A percentile compares a stretch with the other conserved stretches of the same genome.
Conservation (phyloP, 345 rosid species). For the Hibiscus syriacus region DNA sequence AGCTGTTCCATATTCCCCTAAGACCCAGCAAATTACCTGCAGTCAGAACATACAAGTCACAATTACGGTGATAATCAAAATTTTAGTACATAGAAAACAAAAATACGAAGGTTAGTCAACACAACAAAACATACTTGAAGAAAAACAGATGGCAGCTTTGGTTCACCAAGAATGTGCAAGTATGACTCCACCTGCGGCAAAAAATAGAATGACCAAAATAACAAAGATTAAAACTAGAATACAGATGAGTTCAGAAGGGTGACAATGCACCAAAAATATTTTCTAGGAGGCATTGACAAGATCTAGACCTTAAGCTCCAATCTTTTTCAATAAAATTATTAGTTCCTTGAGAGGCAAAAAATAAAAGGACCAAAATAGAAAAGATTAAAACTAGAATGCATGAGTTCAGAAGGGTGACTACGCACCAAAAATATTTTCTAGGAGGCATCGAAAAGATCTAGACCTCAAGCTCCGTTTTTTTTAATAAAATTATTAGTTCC, state of each 20-base stretch:
- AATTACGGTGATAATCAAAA: slow-evolving; percentile 2
- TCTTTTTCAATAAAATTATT: neutral
- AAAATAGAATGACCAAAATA: neutral
- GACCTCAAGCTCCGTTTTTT: neutral
- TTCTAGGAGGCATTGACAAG: neutral
- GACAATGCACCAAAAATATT: neutral
- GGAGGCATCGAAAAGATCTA: neutral
- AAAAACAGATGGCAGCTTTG: slow-evolving; percentile 92
- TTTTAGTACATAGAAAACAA: neutral
- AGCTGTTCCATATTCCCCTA: slow-evolving; percentile 92
- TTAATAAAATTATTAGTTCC: neutral
- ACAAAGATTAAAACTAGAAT: neutral
- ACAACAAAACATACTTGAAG: slow-evolving; percentile 54
- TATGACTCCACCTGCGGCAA: slow-evolving; percentile 86
- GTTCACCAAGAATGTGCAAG: slow-evolving; percentile 76
- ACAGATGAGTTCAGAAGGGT: neutral
- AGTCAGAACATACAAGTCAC: slow-evolving; percentile 16
- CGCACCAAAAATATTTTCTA: neutral
- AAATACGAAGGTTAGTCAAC: slow-evolving; percentile 2
- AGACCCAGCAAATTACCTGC: slow-evolving; percentile 94
- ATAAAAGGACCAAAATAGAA: neutral
- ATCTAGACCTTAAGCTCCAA: neutral
- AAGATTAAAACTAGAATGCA: neutral
- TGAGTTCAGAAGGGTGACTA: neutral
- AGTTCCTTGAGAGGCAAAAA: neutral